A percentile compares a stretch with the other conserved stretches of the same genome.
Evolutionary conservation across 345 rosid genomes (phyloP).

Genomic region (Salix dunnii): DNA sequence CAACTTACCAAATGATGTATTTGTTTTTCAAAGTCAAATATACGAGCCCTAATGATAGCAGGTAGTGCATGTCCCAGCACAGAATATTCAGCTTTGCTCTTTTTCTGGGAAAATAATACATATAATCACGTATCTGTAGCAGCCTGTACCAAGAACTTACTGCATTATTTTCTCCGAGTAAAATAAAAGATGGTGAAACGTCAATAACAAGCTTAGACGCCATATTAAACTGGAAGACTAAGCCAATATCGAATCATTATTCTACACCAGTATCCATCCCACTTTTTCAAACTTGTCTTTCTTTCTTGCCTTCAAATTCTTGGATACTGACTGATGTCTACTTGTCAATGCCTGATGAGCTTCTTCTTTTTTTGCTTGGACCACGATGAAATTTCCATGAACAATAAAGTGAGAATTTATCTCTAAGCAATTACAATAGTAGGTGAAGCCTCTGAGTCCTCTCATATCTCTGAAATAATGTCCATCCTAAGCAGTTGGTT

Average conservation of each 20-base stretch:
- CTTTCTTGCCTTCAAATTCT: background rate
- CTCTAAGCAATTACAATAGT: background rate
- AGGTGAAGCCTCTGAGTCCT: background rate
- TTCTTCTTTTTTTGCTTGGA: background rate
- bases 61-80: background rate
- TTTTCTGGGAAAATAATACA: background rate
- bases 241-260: background rate
- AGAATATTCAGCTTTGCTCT: no score
- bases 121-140: background rate
- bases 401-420: background rate
- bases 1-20: background rate
- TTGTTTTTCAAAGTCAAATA: conserved; percentile 20
- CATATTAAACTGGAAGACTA: background rate
- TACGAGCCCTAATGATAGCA: conserved; percentile 14
- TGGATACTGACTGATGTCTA: background rate
- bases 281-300: background rate
- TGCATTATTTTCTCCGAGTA: background rate
- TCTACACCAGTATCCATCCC: background rate
- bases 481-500: background rate
- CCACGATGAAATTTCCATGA: background rate
- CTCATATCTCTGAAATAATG: background rate
- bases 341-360: background rate
- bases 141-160: background rate
- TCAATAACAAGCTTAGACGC: background rate
- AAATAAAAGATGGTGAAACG: background rate